A percentile compares a stretch with the other conserved stretches of the same genome.
These are phyloP conservation scores for Holtermannia corniformis DNA, from an alignment of 768 basidiomycete species.

Conservation along the genomic window DNA sequence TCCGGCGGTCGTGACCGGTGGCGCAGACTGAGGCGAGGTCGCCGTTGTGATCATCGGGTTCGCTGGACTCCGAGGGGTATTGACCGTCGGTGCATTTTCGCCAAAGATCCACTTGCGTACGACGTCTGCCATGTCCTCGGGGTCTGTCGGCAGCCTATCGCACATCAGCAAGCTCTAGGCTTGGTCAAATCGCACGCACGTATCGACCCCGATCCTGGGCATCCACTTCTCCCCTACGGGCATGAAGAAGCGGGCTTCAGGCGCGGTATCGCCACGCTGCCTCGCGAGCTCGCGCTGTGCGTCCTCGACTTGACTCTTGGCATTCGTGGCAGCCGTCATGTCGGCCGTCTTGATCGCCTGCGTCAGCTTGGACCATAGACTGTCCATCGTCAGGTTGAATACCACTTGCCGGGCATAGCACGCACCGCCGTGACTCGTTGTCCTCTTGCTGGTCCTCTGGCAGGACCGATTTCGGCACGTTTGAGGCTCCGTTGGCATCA, in stretches of 20 bases:
- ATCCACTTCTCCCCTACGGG: slow-evolving; percentile 67
- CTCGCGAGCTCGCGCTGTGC: slow-evolving; percentile 73
- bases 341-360: slow-evolving; percentile 74
- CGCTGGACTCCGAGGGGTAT: slow-evolving; percentile 1
- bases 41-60: not conserved
- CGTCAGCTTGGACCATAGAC: slow-evolving; percentile 77
- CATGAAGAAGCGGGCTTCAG: slow-evolving; percentile 74
- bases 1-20: slow-evolving; percentile 2
- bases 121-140: slow-evolving; percentile 54
- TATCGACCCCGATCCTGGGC: slow-evolving; percentile 54
- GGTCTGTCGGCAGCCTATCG: slow-evolving; percentile 60
- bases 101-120: slow-evolving; percentile 71
- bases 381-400: slow-evolving; percentile 24
- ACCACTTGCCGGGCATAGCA: slow-evolving; percentile 7
- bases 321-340: slow-evolving; percentile 86
- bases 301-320: slow-evolving; percentile 84
- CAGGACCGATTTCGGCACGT: slow-evolving; percentile 72
- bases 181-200: slow-evolving; percentile 15
- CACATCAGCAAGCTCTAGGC: slow-evolving; percentile 45
- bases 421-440: slow-evolving; percentile 77
- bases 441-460: slow-evolving; percentile 79
- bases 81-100: slow-evolving; percentile 6
- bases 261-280: slow-evolving; percentile 61
- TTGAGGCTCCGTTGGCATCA: slow-evolving; percentile 64
- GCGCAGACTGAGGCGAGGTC: not conserved